These are phyloP conservation scores for Quercus aquifolioides DNA, from an alignment of 306 rosid genomes.

Conservation along the genomic window DNA sequence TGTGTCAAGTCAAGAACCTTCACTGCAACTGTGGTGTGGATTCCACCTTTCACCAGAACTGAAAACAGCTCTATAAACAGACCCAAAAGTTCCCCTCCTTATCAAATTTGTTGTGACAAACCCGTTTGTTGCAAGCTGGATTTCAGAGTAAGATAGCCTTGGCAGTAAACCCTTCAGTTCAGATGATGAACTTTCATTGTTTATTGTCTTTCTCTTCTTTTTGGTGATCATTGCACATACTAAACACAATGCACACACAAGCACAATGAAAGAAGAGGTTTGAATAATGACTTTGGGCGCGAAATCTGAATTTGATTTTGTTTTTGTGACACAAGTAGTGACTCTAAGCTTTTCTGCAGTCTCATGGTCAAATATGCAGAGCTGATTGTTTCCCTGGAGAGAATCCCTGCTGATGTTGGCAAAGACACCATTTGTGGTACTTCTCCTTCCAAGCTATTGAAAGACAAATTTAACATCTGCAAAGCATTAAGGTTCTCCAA, in stretches of 20 bases:
- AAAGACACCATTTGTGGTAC: constrained; percentile 34
- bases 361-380: constrained; percentile 27
- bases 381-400: constrained; percentile 30
- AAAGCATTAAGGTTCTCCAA: constrained; percentile 25
- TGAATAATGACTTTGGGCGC: neutral
- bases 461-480: constrained; percentile 33
- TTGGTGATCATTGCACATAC: neutral
- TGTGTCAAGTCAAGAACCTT: no score
- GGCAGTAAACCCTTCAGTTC: no score
- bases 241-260: neutral
- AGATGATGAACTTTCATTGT: neutral
- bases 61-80: no score
- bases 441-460: constrained; percentile 39
- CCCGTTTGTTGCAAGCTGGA: neutral
- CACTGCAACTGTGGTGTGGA: no score
- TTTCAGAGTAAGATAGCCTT: neutral
- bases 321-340: neutral
- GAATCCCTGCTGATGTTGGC: constrained; percentile 24
- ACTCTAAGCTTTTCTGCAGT: constrained; percentile 11
- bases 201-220: neutral
- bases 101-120: neutral
- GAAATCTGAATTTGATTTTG: neutral
- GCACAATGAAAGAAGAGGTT: neutral
- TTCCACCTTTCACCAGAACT: no score
- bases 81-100: no score